phyloP scores from a whole-genome alignment of 306 rosid genomes.

The Vigna hirtella region DNA sequence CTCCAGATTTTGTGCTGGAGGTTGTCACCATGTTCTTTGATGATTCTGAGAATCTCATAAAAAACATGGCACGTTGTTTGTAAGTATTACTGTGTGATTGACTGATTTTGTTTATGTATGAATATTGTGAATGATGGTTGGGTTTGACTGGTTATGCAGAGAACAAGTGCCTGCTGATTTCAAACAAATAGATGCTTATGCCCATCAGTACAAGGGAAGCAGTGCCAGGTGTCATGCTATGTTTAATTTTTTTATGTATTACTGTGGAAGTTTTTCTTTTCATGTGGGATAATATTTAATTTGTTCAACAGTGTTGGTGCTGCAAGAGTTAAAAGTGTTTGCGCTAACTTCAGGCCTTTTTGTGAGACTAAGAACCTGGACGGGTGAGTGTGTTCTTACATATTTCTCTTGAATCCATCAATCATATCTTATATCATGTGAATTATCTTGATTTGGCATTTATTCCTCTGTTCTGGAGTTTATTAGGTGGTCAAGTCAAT shows the following conservation, averaged over 20 bases:
- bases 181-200: slow-evolving; percentile 76
- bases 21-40: slow-evolving; percentile 78
- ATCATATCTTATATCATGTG: neutral
- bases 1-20: slow-evolving; percentile 79
- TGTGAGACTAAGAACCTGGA: slow-evolving; percentile 74
- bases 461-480: slow-evolving; percentile 10
- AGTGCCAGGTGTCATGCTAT: slow-evolving; percentile 67
- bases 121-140: neutral
- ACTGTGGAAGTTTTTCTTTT: neutral
- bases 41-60: slow-evolving; percentile 74
- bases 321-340: slow-evolving; percentile 61
- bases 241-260: slow-evolving; percentile 9
- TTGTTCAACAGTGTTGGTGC: slow-evolving; percentile 75
- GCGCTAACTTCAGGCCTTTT: slow-evolving; percentile 59
- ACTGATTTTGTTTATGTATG: neutral
- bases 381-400: slow-evolving; percentile 66
- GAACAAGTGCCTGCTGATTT: slow-evolving; percentile 67
- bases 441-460: neutral
- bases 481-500: slow-evolving; percentile 13
- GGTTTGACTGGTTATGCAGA: slow-evolving; percentile 49
- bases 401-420: neutral
- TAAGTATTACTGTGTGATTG: slow-evolving; percentile 38
- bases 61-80: slow-evolving; percentile 65
- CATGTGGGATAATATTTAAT: slow-evolving; percentile 2
- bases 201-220: slow-evolving; percentile 82